phyloP scores from a whole-genome alignment of 2,329 filamentous ascomycete species.

The Ustulina deusta region DNA sequence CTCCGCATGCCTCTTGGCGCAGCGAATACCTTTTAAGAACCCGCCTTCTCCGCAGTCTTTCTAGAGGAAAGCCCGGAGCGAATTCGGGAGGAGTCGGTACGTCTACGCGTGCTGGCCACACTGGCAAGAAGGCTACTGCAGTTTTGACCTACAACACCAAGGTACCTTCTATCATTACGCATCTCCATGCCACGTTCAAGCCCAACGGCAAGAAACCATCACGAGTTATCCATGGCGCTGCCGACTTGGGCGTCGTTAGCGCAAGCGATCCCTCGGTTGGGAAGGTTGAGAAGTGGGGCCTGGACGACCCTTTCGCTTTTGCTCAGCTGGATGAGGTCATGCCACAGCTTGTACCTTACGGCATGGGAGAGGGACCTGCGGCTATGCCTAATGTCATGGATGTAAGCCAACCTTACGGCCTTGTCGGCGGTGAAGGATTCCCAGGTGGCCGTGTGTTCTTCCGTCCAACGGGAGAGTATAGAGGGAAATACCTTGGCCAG shows the following conservation, averaged over 20 bases:
- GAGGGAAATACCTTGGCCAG: slow-evolving; percentile 78
- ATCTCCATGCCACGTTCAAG: slow-evolving; percentile 81
- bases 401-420: slow-evolving; percentile 85
- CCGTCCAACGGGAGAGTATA: slow-evolving; percentile 77
- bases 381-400: slow-evolving; percentile 90
- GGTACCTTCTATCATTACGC: slow-evolving; percentile 81
- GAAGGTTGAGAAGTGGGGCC: slow-evolving; percentile 85
- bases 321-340: slow-evolving; percentile 83
- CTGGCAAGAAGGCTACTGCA: slow-evolving; percentile 75
- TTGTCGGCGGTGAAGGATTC: slow-evolving; percentile 86
- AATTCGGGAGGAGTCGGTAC: slow-evolving; percentile 64
- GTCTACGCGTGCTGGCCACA: slow-evolving; percentile 61
- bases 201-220: slow-evolving; percentile 78
- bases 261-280: slow-evolving; percentile 82
- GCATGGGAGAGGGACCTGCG: slow-evolving; percentile 81
- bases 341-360: slow-evolving; percentile 79
- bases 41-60: slow-evolving; percentile 82
- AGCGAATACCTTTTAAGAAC: slow-evolving; percentile 95
- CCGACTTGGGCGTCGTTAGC: slow-evolving; percentile 81
- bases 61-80: slow-evolving; percentile 81
- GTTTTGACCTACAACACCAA: slow-evolving; percentile 89
- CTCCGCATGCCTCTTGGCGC: slow-evolving; percentile 88
- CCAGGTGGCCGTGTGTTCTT: slow-evolving; percentile 86
- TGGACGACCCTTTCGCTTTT: slow-evolving; percentile 79
- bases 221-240: slow-evolving; percentile 84